Evolutionary conservation across 2,329 filamentous ascomycete species (phyloP).

Genomic region (Leptoxyphium fumago): DNA sequence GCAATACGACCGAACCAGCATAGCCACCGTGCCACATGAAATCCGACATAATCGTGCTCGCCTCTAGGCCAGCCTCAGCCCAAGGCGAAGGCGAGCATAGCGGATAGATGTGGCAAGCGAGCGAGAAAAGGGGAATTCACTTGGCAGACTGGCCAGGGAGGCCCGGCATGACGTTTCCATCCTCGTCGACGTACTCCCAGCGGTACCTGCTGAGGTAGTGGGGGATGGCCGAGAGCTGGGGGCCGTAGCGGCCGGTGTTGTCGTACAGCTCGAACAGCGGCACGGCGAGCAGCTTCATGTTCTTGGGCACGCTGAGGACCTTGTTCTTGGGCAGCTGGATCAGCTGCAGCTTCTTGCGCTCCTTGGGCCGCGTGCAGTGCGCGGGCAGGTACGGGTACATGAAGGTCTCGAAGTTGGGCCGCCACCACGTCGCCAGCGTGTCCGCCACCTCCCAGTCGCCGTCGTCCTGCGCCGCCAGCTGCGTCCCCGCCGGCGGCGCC

Average conservation of each 20-base stretch:
- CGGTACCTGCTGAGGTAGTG: slow-evolving; percentile 91
- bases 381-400: slow-evolving; percentile 98
- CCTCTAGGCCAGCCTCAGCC: no score
- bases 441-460: slow-evolving; percentile 84
- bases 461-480: slow-evolving; percentile 59
- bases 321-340: slow-evolving; percentile 89
- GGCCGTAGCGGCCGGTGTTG: slow-evolving; percentile 86
- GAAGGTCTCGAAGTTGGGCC: slow-evolving; percentile 98
- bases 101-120: no score
- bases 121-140: neutral
- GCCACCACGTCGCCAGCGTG: slow-evolving; percentile 95
- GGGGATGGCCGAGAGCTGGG: slow-evolving; percentile 89
- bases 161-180: slow-evolving; percentile 56
- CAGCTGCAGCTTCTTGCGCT: slow-evolving; percentile 98
- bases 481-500: slow-evolving; percentile 66
- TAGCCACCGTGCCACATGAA: no score
- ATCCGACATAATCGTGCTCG: no score
- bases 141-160: neutral
- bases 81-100: no score
- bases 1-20: no score
- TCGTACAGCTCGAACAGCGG: slow-evolving; percentile 97
- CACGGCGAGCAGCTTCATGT: slow-evolving; percentile 97
- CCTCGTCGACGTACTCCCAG: slow-evolving; percentile 93
- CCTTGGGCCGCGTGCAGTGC: slow-evolving; percentile 90
- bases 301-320: slow-evolving; percentile 91